Evolutionary conservation across 164 flowering plant species (phyloP).

Genomic region (Amborella trichopoda): DNA sequence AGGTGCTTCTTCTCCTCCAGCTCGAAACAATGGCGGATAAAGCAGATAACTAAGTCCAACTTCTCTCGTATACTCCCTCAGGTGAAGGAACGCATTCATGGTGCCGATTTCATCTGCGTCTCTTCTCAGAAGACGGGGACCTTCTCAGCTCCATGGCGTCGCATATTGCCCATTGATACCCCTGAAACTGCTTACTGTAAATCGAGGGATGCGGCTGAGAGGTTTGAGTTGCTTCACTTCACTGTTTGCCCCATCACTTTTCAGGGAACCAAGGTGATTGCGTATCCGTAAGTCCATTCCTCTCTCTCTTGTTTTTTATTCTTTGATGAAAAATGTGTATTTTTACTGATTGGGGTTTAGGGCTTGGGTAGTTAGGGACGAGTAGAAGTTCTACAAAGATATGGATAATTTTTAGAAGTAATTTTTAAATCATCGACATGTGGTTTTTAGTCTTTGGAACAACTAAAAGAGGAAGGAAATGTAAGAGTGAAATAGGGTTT

Average conservation of each 20-base stretch:
- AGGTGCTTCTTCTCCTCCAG: conserved; percentile 1
- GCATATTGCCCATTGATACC: conserved; percentile 49
- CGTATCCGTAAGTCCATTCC: conserved; percentile 52
- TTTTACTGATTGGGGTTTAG: too few species aligned
- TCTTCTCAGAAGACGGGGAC: conserved; percentile 55
- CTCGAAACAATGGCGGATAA: conserved; percentile 23
- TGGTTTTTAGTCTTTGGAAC: too few species aligned
- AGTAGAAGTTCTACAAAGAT: too few species aligned
- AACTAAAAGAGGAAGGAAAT: too few species aligned
- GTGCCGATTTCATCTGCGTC: conserved; percentile 54
- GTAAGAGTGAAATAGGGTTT: too few species aligned
- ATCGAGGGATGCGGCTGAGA: conserved; percentile 56
- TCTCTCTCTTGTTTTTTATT: not conserved
- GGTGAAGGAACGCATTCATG: conserved; percentile 26
- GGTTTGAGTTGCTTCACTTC: conserved; percentile 65
- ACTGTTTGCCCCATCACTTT: conserved; percentile 72
- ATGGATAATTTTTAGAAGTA: too few species aligned
- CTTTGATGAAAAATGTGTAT: not conserved
- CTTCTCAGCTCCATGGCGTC: conserved; percentile 47
- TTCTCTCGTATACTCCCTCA: conserved; percentile 34
- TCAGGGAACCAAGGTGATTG: conserved; percentile 33
- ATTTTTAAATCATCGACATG: too few species aligned
- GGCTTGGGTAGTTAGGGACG: too few species aligned
- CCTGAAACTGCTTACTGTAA: conserved; percentile 47
- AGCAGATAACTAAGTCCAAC: conserved; percentile 62